Conservation (phyloP, 2,329 filamentous ascomycete species). For the Monilinia aucupariae region DNA sequence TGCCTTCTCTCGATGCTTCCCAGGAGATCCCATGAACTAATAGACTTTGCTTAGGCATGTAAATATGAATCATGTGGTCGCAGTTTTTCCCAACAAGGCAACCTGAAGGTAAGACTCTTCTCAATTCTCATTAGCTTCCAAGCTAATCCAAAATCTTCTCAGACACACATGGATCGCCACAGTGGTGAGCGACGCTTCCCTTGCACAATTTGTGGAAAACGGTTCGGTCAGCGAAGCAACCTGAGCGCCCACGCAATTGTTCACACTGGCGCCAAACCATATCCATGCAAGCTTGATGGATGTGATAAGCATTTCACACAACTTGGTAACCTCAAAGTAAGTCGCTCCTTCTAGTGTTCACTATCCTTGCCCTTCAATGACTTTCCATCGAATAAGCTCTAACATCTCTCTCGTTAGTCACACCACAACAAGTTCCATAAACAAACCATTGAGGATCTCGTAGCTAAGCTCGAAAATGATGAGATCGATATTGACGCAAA, state of each 20-base stretch:
- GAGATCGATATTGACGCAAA: constrained; percentile 62
- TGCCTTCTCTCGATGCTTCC: constrained; percentile 19
- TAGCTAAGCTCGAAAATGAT: constrained; percentile 56
- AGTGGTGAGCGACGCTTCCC: constrained; percentile 6
- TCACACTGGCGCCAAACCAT: constrained; percentile 16
- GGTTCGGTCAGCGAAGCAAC: constrained; percentile 4
- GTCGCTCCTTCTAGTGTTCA: constrained; percentile 19
- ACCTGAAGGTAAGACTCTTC: neutral
- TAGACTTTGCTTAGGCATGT: neutral
- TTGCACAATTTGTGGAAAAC: neutral
- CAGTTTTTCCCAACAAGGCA: neutral
- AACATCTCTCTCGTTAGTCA: neutral
- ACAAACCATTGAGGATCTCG: constrained; percentile 64
- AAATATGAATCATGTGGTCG: neutral
- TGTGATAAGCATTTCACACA: constrained; percentile 84
- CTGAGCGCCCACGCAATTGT: constrained; percentile 19
- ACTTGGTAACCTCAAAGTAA: constrained; percentile 80
- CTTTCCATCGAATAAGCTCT: neutral
- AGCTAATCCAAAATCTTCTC: neutral
- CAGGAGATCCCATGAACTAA: neutral
- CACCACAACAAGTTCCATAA: constrained; percentile 65
- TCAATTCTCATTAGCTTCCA: neutral
- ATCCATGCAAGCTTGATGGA: constrained; percentile 58
- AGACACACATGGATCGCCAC: constrained; percentile 8
- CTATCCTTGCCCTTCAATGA: neutral